Conservation (phyloP, 2,329 filamentous ascomycete species). For the Stachybotrys elegans region DNA sequence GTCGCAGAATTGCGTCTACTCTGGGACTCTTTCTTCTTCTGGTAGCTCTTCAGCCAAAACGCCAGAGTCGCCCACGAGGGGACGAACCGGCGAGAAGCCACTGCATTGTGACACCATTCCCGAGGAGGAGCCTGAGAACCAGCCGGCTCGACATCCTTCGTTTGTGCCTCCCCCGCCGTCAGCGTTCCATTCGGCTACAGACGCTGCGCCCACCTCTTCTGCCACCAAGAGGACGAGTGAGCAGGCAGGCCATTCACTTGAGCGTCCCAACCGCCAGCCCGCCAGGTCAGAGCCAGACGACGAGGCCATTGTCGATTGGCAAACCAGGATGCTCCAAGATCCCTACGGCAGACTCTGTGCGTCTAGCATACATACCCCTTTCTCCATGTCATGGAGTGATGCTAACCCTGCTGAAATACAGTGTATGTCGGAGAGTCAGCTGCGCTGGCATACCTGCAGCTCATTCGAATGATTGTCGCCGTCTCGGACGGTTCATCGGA, state of each 20-base stretch:
- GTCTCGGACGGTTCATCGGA: constrained; percentile 46
- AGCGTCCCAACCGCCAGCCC: constrained; percentile 26
- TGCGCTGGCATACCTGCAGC: constrained; percentile 54
- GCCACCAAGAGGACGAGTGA: not conserved
- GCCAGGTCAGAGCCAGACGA: constrained; percentile 44
- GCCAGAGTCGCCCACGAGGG: not conserved
- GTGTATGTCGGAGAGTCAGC: constrained; percentile 61
- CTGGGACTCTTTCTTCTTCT: too few species aligned
- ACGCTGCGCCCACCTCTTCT: not conserved
- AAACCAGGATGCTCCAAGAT: constrained; percentile 56
- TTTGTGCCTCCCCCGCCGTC: not conserved
- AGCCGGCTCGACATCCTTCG: not conserved
- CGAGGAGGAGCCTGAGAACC: not conserved
- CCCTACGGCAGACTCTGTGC: constrained; percentile 50
- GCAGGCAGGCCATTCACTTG: not conserved
- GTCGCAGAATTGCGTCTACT: constrained; percentile 35
- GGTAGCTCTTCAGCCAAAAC: not conserved
- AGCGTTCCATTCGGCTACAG: not conserved
- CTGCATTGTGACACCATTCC: not conserved
- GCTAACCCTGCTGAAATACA: constrained; percentile 18
- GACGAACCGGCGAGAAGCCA: not conserved
- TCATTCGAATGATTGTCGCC: constrained; percentile 56
- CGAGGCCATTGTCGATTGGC: constrained; percentile 49
- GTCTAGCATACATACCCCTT: constrained; percentile 17
- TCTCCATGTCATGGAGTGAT: not conserved